Evolutionary conservation across 2,329 filamentous ascomycete genomes (phyloP), one percentile per base, ranked within the genome.

Genomic region (Colletotrichum falcatum): DNA sequence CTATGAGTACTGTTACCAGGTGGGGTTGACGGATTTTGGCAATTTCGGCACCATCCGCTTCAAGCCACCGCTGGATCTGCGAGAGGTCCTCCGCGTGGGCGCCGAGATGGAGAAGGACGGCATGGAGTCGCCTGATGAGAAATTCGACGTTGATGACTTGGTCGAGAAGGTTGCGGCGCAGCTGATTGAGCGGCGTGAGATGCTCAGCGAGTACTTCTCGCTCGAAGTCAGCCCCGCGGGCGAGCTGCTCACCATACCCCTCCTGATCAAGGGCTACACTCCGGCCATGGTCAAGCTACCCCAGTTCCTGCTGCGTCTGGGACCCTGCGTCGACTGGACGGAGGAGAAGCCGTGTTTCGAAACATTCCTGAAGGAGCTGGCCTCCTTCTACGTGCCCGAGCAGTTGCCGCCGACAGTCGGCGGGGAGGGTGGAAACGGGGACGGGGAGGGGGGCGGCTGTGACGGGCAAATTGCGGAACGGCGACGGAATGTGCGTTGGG

Each of bases 1-100:
- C 79, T 92, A 90, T 72, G 95, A 98, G 76, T 97, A 95, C 79
- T 97, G 98, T 79, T 99, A 99, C 82, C 96, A 99, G 81, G 83
- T 98, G 26, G 95, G 94, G 0, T 87, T 99, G 44, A 97, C 94
- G 0, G 94, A 99, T 77, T 99, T 99, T 81, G 94, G 92, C 1
- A 99, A 99, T 78, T 98, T 97, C 77, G 96, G 96, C 3, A 81
- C 86, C 28, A 94, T 99, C 69, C 90, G 89, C 14, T 94, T 99
- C 76, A 88, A 90, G 59, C 93, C 94, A 2, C 88, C 94, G 0
- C 86, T 98, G 1, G 85, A 90, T 68, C 82, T 99, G 6, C 83
- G 85, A 5, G 89, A 92, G 66, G 80, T 98, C 7, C 85, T 99
- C 18, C 82, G 83, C 16, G 87, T 97, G 51, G 95, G 90, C 1